Percentiles rank a stretch among this genome's conserved stretches.
Evolutionary conservation across 2,329 filamentous ascomycete species (phyloP).

Genomic region (Fusarium decemcellulare): DNA sequence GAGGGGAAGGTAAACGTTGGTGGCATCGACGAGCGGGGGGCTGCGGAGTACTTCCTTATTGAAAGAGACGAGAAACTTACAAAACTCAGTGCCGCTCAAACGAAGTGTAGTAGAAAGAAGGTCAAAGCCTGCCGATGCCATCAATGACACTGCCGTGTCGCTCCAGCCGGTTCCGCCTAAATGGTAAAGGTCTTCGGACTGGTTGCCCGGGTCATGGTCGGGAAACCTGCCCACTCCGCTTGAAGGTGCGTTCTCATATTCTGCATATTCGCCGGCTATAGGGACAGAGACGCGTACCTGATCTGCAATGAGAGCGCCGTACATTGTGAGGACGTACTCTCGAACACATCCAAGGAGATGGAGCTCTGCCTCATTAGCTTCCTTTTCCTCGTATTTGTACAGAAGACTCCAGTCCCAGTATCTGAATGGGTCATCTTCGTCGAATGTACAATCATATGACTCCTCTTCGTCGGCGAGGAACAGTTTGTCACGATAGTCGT

Average conservation of each 20-base stretch:
- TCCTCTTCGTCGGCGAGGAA: not conserved
- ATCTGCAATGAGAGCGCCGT: constrained; percentile 13
- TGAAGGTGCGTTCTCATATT: not conserved
- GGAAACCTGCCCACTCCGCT: not conserved
- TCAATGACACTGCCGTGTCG: not conserved
- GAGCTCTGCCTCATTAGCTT: not conserved
- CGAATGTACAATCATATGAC: not conserved
- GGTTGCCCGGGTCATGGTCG: not conserved
- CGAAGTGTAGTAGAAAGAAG: constrained; percentile 4
- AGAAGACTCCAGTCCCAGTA: constrained; percentile 12
- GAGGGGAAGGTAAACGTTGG: constrained; percentile 7
- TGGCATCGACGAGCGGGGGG: constrained; percentile 1
- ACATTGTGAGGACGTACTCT: constrained; percentile 3
- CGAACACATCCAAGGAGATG: constrained; percentile 6
- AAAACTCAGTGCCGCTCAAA: not conserved
- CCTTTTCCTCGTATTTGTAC: constrained; percentile 5
- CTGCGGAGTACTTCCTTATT: not conserved
- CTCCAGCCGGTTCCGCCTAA: constrained; percentile 5
- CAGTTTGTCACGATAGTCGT: too few relatives aligned
- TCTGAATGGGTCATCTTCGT: not conserved
- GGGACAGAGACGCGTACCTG: not conserved
- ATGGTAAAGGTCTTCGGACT: not conserved
- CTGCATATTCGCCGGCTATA: not conserved
- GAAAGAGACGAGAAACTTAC: not conserved
- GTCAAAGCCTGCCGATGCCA: constrained; percentile 13